Evolutionary conservation across 768 basidiomycete genomes (phyloP).

Genomic region (Termitomyces heimii): DNA sequence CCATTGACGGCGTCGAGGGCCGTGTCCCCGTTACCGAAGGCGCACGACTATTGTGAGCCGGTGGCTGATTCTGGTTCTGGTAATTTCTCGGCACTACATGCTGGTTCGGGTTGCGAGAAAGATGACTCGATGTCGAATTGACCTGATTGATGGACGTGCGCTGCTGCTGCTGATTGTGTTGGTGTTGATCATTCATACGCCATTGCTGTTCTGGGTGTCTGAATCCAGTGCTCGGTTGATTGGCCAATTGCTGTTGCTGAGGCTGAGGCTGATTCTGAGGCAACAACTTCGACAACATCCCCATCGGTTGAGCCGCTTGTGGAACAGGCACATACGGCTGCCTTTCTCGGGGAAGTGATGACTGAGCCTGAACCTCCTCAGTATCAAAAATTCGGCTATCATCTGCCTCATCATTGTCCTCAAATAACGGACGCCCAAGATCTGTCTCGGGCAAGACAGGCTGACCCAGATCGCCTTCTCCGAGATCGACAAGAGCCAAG

Average conservation of each 20-base stretch:
- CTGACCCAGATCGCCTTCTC: slow-evolving; percentile 38
- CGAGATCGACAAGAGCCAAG: slow-evolving; percentile 50
- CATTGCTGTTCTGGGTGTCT: background rate
- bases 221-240: background rate
- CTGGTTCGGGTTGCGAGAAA: slow-evolving; percentile 1
- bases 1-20: slow-evolving; percentile 31
- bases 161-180: slow-evolving; percentile 1
- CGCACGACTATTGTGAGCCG: background rate
- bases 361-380: slow-evolving; percentile 1
- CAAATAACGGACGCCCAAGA: slow-evolving; percentile 39
- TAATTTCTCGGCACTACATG: slow-evolving; percentile 5
- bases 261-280: slow-evolving; percentile 1
- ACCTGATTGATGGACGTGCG: background rate
- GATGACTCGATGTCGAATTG: background rate
- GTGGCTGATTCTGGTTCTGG: slow-evolving; percentile 14
- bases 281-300: slow-evolving; percentile 6
- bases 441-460: slow-evolving; percentile 37
- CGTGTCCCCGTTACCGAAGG: slow-evolving; percentile 11
- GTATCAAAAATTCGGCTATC: slow-evolving; percentile 18
- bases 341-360: slow-evolving; percentile 1
- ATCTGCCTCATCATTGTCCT: slow-evolving; percentile 17
- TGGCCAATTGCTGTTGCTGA: background rate
- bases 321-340: slow-evolving; percentile 1
- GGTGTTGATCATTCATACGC: background rate
- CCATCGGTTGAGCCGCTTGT: background rate